These are phyloP conservation scores for Vigna mungo DNA, from an alignment of 306 rosid genomes.

Conservation along the genomic window DNA sequence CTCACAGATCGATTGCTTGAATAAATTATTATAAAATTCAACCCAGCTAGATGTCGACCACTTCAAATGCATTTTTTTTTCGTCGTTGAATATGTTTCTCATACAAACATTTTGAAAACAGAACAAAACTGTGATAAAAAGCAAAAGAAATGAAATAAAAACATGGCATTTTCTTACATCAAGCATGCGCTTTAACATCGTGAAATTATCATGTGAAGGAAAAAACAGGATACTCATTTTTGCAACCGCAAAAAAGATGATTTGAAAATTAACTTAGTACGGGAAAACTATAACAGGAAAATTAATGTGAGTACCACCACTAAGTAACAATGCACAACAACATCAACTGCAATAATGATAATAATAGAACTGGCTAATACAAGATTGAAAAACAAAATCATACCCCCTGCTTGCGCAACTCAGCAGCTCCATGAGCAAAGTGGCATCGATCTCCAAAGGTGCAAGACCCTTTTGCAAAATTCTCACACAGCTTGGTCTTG, in stretches of 20 bases:
- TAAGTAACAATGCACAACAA: slow-evolving; percentile 52
- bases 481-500: slow-evolving; percentile 93
- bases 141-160: background rate
- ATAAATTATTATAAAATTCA: background rate
- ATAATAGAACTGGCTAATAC: slow-evolving; percentile 50
- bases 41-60: background rate
- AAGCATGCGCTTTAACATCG: background rate
- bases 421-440: slow-evolving; percentile 91
- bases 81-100: background rate
- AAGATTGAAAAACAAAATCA: slow-evolving; percentile 45
- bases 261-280: slow-evolving; percentile 34
- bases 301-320: slow-evolving; percentile 35
- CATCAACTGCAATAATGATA: slow-evolving; percentile 26
- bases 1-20: background rate
- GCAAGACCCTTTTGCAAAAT: slow-evolving; percentile 89
- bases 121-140: background rate
- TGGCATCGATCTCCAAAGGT: slow-evolving; percentile 98
- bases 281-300: slow-evolving; percentile 40
- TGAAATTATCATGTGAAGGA: background rate
- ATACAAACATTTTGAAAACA: background rate
- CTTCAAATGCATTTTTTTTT: background rate
- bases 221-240: background rate
- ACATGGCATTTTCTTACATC: background rate
- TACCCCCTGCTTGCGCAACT: slow-evolving; percentile 73
- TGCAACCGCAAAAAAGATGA: slow-evolving; percentile 15